Evolutionary conservation across 2,329 filamentous ascomycete species (phyloP).

Genomic region (Nemania serpens): DNA sequence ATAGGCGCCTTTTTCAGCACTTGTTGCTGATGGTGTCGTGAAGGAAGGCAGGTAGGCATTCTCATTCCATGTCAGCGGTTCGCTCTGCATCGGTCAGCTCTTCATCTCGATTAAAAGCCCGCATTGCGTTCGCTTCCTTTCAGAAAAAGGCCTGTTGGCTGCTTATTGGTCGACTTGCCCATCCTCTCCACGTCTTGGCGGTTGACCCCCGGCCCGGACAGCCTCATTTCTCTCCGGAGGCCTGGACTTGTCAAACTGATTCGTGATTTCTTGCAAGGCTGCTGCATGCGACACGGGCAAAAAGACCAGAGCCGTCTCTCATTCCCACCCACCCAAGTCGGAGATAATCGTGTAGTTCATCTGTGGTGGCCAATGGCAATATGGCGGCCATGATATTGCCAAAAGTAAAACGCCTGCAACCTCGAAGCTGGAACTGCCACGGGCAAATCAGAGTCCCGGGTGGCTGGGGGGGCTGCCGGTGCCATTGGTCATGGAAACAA

Average conservation of each 20-base stretch:
- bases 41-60: neutral
- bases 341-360: slow-evolving; percentile 40
- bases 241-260: slow-evolving; percentile 36
- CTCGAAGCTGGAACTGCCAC: slow-evolving; percentile 34
- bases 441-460: slow-evolving; percentile 28
- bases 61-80: slow-evolving; percentile 5
- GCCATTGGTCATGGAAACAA: slow-evolving; percentile 25
- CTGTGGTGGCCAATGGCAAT: slow-evolving; percentile 24
- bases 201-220: slow-evolving; percentile 38
- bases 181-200: slow-evolving; percentile 32
- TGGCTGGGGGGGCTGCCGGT: slow-evolving; percentile 13
- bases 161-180: slow-evolving; percentile 24
- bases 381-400: slow-evolving; percentile 6
- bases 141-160: neutral
- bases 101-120: slow-evolving; percentile 18
- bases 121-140: slow-evolving; percentile 16
- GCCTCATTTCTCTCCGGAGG: slow-evolving; percentile 43
- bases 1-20: neutral
- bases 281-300: slow-evolving; percentile 40
- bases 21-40: neutral
- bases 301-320: slow-evolving; percentile 36
- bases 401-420: slow-evolving; percentile 19
- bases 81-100: slow-evolving; percentile 15
- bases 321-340: slow-evolving; percentile 38
- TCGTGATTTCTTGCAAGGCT: slow-evolving; percentile 43